Evolutionary conservation across 345 rosid species (phyloP), one percentile per base, ranked within the genome.

Genomic region (Euphorbia tirucalli): DNA sequence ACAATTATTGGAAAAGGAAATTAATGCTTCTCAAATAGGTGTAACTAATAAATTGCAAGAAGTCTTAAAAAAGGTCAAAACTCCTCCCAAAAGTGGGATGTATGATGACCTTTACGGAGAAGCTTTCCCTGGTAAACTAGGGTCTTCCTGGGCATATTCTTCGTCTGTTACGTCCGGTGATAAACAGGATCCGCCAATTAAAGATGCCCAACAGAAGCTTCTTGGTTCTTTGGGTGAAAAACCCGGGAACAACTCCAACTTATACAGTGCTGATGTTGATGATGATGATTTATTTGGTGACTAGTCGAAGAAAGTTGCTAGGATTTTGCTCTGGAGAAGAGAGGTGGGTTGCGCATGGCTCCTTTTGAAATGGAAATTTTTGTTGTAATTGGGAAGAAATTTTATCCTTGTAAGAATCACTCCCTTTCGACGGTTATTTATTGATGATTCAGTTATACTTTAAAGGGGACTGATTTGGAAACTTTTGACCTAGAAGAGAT

Each of bases 221-320:
- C 4, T 16, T 56, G 64, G 57, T 65, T 70, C 64, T 18, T 78
- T 69, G 19, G 71, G 82, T 37, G 83, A 50, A 77, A 68, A 74
- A 39, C 72, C 73, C 3, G 66, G 50, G 50, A 78, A 58, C 65
- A 69, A 75, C n/a, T 63, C 56, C 0, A 74, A 74, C 65, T 35
- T 64, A 39, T 70, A 69, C 69, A 70, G 81, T 44, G 84, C 83
- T 8, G 87, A 87, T 7, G 76, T 87, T 21, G 99, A 89, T 1
- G 94, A 89, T 1, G 94, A 88, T 39, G 98, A 94, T 83, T 82
- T 93, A 79, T 95, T 95, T 79, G 99, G 98, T 64, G 96, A 90
- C 79, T 95, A 73, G 76, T 75, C n/a, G 52, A 77, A 52, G 46
- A 15, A 13, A 27, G 72, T 19, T 28, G 65, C 49, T 56, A 61